phyloP scores from a whole-genome alignment of 306 rosid genomes.

The Pyrus pyrifolia region DNA sequence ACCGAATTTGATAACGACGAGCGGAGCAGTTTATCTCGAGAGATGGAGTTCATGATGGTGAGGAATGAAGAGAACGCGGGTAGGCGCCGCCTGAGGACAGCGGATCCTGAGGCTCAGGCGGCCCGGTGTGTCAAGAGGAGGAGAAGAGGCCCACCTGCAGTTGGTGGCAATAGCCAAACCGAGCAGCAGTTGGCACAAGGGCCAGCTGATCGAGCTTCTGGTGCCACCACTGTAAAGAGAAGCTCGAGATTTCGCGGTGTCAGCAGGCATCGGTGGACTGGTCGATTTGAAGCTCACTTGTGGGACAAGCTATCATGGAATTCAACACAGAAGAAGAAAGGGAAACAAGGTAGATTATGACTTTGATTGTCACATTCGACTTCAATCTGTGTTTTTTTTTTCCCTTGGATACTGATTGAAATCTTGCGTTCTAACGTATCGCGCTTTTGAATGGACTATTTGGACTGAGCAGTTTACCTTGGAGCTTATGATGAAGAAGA shows the following conservation, averaged over 20 bases:
- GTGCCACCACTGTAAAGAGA: conserved; percentile 52
- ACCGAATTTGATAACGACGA: neutral
- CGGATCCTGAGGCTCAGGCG: conserved; percentile 26
- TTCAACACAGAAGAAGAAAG: conserved; percentile 85
- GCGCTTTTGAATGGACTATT: neutral
- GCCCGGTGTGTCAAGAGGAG: conserved; percentile 39
- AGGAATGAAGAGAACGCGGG: conserved; percentile 36
- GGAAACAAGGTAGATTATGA: conserved; percentile 45
- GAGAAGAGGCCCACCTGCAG: conserved; percentile 28
- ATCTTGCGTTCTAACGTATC: neutral
- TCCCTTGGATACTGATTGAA: neutral
- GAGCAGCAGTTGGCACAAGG: conserved; percentile 14
- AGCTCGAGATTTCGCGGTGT: conserved; percentile 82
- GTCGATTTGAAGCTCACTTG: conserved; percentile 85
- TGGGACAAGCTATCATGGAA: conserved; percentile 97
- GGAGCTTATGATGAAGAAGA: conserved; percentile 96
- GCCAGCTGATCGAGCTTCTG: conserved; percentile 30
- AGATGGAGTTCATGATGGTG: conserved; percentile 30
- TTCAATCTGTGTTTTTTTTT: neutral
- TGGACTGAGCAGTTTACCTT: conserved; percentile 33
- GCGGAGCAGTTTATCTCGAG: neutral
- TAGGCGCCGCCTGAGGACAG: conserved; percentile 16
- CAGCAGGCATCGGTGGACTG: conserved; percentile 94
- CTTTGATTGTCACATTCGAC: neutral
- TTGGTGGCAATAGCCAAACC: conserved; percentile 12